Percentiles rank a stretch among this genome's conserved stretches.
Conservation (phyloP, 106 monocot genomes). For the Vanilla planifolia region DNA sequence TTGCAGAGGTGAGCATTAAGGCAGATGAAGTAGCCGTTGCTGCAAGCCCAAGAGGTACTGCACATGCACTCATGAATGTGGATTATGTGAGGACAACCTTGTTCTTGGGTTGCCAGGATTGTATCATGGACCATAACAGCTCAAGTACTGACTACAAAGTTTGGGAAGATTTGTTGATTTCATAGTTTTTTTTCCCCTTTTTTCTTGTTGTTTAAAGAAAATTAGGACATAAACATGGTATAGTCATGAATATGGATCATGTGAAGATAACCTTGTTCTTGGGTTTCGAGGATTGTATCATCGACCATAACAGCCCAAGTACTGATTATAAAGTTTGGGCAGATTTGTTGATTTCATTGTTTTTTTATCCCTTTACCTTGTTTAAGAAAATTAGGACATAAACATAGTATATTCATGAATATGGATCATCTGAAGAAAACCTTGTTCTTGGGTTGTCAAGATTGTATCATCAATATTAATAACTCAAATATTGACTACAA, state of each 20-base stretch:
- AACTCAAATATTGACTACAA: conserved; percentile 43
- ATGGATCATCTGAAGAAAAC: conserved; percentile 24
- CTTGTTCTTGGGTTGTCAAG: conserved; percentile 59
- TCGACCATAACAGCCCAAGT: conserved; percentile 25
- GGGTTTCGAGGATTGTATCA: conserved; percentile 43
- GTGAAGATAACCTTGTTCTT: conserved; percentile 31
- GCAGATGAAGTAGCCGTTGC: conserved; percentile 40
- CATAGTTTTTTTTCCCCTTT: conserved; percentile 3
- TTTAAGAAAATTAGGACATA: too few relatives aligned
- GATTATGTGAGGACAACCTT: conserved; percentile 32
- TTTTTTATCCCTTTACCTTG: too few relatives aligned
- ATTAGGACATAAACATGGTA: too few relatives aligned
- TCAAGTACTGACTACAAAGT: conserved; percentile 46
- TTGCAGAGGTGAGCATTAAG: conserved; percentile 36
- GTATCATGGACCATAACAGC: conserved; percentile 19
- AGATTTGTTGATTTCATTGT: conserved; percentile 25
- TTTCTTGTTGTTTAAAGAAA: too few relatives aligned
- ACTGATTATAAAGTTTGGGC: conserved; percentile 56
- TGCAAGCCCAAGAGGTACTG: conserved; percentile 46
- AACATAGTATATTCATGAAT: conserved; percentile 45
- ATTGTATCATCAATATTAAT: conserved; percentile 20
- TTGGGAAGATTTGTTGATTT: conserved; percentile 43
- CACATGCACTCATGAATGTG: conserved; percentile 51
- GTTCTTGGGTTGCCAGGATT: conserved; percentile 57
- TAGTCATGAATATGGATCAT: conserved; percentile 43